Evolutionary conservation across 176 grass and related monocot genomes (phyloP).

Genomic region (Canna indica): DNA sequence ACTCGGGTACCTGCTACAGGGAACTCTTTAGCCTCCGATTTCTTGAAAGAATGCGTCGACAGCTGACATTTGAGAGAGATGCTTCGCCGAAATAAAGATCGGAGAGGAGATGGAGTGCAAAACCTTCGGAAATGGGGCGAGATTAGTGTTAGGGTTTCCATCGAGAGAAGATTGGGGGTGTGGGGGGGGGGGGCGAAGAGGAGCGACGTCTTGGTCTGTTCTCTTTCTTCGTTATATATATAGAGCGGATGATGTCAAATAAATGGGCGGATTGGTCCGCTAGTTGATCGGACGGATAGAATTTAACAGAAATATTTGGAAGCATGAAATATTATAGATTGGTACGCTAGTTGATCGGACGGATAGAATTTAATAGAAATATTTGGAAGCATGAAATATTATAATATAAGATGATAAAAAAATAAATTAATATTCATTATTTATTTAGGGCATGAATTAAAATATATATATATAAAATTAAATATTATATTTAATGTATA

Average conservation of each 20-base stretch:
- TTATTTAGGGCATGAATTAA: no score
- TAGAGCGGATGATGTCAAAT: neutral
- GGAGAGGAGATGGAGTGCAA: slow-evolving; percentile 6
- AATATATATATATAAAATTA: no score
- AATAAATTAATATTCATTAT: no score
- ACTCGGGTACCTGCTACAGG: slow-evolving; percentile 1
- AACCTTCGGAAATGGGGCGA: slow-evolving; percentile 12
- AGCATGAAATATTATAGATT: no score
- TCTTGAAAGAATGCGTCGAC: neutral
- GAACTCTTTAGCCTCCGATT: neutral
- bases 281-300: neutral
- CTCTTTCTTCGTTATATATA: neutral
- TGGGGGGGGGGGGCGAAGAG: neutral
- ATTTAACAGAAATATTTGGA: no score
- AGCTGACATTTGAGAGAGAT: neutral
- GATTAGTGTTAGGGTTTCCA: slow-evolving; percentile 30
- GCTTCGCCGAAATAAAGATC: slow-evolving; percentile 2
- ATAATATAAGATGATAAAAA: no score
- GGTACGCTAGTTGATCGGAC: neutral
- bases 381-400: no score
- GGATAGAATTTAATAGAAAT: no score
- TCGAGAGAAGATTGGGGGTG: neutral
- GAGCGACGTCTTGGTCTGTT: neutral
- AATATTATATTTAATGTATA: no score
- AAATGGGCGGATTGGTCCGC: no score